These are phyloP conservation scores for Arctostaphylos glauca DNA, from an alignment of 148 eudicot species.

Conservation along the genomic window DNA sequence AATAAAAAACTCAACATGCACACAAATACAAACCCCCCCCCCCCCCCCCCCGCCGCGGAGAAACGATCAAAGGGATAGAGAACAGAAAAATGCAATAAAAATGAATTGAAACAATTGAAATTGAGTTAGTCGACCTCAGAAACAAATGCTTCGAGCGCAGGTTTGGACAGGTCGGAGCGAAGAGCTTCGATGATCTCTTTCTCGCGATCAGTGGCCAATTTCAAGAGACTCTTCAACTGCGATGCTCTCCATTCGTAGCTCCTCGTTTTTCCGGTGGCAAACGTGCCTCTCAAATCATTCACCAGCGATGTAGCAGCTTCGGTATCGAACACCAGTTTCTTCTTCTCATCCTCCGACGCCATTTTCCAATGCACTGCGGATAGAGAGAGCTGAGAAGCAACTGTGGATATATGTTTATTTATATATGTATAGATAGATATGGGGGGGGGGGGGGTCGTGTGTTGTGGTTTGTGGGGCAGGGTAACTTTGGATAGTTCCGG, in stretches of 20 bases:
- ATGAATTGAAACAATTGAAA: neutral
- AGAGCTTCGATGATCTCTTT: slow-evolving; percentile 57
- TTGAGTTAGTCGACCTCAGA: slow-evolving; percentile 42
- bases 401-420: neutral
- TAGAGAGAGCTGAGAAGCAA: neutral
- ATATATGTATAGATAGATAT: neutral
- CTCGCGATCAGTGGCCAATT: slow-evolving; percentile 43
- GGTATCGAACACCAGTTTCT: slow-evolving; percentile 24
- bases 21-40: no score
- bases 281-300: slow-evolving; percentile 48
- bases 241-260: slow-evolving; percentile 65
- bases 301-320: slow-evolving; percentile 35
- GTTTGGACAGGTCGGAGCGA: slow-evolving; percentile 60
- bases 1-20: neutral
- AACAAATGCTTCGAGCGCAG: slow-evolving; percentile 48
- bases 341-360: slow-evolving; percentile 20
- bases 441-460: neutral
- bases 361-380: neutral
- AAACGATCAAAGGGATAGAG: neutral
- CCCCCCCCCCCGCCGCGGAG: no score
- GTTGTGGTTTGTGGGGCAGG: neutral
- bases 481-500: neutral
- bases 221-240: slow-evolving; percentile 57
- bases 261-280: slow-evolving; percentile 47
- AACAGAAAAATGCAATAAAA: neutral